These are phyloP conservation scores for Rhodosporidiobolus odoratus DNA, from an alignment of 768 basidiomycete genomes.

Conservation along the genomic window DNA sequence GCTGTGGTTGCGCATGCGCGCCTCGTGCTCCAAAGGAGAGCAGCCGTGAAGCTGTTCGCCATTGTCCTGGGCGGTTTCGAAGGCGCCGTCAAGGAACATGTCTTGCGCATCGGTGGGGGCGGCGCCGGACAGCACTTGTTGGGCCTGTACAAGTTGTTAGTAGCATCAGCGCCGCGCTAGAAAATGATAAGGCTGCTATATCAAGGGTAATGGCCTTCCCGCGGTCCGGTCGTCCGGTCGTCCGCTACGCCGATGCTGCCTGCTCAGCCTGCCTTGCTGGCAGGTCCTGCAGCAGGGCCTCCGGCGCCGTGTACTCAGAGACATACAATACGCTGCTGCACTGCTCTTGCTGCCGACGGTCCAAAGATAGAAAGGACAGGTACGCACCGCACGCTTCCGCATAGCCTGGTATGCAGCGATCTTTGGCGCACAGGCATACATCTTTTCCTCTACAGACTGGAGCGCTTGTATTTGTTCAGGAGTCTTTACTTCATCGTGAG, in stretches of 20 bases:
- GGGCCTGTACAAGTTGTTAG: conserved; percentile 6
- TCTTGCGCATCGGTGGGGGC: conserved; percentile 36
- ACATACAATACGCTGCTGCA: background rate
- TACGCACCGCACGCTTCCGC: conserved; percentile 35
- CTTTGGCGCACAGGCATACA: conserved; percentile 43
- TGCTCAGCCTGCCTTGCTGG: too few relatives aligned
- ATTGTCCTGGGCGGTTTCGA: conserved; percentile 31
- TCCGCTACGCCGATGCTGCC: too few relatives aligned
- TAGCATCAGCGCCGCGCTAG: background rate
- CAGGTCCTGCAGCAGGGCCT: too few relatives aligned
- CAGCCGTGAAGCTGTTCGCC: conserved; percentile 39
- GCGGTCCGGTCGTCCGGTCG: too few relatives aligned
- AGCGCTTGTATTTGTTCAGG: conserved; percentile 39
- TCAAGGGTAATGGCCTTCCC: background rate
- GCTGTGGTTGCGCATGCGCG: conserved; percentile 44
- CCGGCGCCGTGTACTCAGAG: too few relatives aligned
- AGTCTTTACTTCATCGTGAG: conserved; percentile 24
- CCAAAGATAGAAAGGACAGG: background rate
- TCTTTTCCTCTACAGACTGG: conserved; percentile 37
- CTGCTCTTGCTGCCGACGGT: background rate
- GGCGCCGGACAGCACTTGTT: conserved; percentile 30
- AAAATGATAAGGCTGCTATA: background rate
- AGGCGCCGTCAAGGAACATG: conserved; percentile 43
- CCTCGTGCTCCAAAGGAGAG: conserved; percentile 32
- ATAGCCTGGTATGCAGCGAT: conserved; percentile 38